These are phyloP conservation scores for Xylariaceae sp. DNA, from an alignment of 2,329 filamentous ascomycete species.

Conservation along the genomic window DNA sequence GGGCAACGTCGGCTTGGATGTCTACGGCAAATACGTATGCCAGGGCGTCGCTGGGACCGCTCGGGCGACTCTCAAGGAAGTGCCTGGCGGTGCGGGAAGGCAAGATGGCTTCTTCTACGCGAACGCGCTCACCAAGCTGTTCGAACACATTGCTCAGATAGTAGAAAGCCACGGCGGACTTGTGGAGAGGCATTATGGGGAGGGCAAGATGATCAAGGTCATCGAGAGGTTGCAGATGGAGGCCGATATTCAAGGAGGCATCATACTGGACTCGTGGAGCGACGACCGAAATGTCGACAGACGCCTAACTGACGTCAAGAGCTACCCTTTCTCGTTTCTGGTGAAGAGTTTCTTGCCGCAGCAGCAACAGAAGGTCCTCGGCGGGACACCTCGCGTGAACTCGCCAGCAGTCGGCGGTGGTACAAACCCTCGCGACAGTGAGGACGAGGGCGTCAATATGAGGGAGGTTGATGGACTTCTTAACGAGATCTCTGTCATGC, in stretches of 20 bases:
- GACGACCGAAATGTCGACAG: conserved; percentile 82
- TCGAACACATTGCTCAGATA: conserved; percentile 96
- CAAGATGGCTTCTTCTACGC: conserved; percentile 88
- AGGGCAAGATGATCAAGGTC: conserved; percentile 88
- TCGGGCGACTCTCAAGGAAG: conserved; percentile 71
- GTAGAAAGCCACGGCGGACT: conserved; percentile 86
- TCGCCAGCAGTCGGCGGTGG: conserved; percentile 65
- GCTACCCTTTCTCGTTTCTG: conserved; percentile 94
- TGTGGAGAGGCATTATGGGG: conserved; percentile 89
- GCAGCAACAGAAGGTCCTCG: conserved; percentile 55
- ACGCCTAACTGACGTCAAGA: conserved; percentile 90
- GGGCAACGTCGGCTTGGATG: conserved; percentile 82
- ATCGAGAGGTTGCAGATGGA: conserved; percentile 91
- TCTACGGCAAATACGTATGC: conserved; percentile 94
- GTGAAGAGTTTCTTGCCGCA: conserved; percentile 85
- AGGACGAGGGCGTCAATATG: conserved; percentile 94
- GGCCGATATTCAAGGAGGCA: conserved; percentile 92
- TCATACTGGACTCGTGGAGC: conserved; percentile 90
- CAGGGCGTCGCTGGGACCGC: conserved; percentile 86
- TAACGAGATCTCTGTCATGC: conserved; percentile 85
- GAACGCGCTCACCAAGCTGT: conserved; percentile 81
- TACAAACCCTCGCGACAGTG: conserved; percentile 55
- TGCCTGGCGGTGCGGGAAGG: conserved; percentile 49
- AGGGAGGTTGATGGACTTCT: conserved; percentile 87
- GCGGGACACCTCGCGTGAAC: conserved; percentile 61